These are phyloP conservation scores for Penicillium sp. DNA, from an alignment of 2,329 filamentous ascomycete genomes.

Conservation along the genomic window DNA sequence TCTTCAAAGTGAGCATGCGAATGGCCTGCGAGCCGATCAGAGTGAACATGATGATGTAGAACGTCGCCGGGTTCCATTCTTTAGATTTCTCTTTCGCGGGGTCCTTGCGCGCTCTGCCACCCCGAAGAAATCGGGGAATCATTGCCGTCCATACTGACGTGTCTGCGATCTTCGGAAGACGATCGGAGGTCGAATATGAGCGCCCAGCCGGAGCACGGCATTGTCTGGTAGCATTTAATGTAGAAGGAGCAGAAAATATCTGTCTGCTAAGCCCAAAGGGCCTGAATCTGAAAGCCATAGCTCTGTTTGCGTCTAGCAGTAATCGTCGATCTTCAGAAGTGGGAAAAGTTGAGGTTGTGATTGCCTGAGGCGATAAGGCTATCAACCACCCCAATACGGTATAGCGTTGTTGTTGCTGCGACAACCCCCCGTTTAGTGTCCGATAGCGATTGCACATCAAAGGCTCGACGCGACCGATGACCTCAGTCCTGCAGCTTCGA, in stretches of 20 bases:
- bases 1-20: conserved; percentile 78
- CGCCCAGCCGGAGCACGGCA: conserved; percentile 7
- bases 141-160: conserved; percentile 67
- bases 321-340: background rate
- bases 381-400: conserved; percentile 17
- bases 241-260: background rate
- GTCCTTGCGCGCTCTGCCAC: conserved; percentile 30
- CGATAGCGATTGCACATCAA: conserved; percentile 25
- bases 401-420: conserved; percentile 30
- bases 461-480: conserved; percentile 15
- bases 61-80: conserved; percentile 77
- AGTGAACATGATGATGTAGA: conserved; percentile 76
- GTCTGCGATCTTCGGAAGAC: conserved; percentile 49
- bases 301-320: conserved; percentile 11
- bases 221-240: conserved; percentile 3
- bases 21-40: conserved; percentile 95
- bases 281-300: conserved; percentile 18
- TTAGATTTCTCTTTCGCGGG: conserved; percentile 49
- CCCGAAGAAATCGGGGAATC: conserved; percentile 59
- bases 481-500: conserved; percentile 15
- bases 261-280: conserved; percentile 12
- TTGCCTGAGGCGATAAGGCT: conserved; percentile 16
- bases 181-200: conserved; percentile 22
- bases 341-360: conserved; percentile 9
- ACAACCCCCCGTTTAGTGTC: conserved; percentile 27